Conservation (phyloP, 108 stramenopile species). For the Pseudonitzschia delicatissima region DNA sequence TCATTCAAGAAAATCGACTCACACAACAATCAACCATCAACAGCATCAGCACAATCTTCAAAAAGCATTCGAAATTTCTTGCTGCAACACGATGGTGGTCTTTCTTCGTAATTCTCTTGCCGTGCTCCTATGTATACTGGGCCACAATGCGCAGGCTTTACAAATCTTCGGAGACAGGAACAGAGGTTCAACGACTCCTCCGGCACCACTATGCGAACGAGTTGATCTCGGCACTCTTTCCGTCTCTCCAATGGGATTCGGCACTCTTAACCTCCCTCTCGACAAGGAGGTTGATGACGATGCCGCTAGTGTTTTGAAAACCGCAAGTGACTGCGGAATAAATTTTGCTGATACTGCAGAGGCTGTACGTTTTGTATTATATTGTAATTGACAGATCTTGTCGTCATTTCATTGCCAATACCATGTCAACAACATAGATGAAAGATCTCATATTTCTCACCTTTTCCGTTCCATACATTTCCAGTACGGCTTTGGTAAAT, state of each 20-base stretch:
- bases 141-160: neutral
- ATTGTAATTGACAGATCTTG: neutral
- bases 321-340: neutral
- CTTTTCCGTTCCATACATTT: too few relatives aligned
- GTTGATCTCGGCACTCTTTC: slow-evolving; percentile 10
- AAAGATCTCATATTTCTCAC: too few relatives aligned
- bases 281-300: slow-evolving; percentile 12
- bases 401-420: too few relatives aligned
- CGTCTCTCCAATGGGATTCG: slow-evolving; percentile 10
- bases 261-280: slow-evolving; percentile 2
- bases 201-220: slow-evolving; percentile 5
- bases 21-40: too few relatives aligned
- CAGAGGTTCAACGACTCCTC: neutral
- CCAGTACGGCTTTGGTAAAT: slow-evolving; percentile 8
- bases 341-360: slow-evolving; percentile 6
- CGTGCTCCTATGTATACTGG: neutral
- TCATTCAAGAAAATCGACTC: too few relatives aligned
- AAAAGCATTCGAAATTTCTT: neutral
- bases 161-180: neutral
- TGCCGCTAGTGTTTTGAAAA: neutral
- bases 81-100: neutral
- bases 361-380: slow-evolving; percentile 4
- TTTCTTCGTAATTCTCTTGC: neutral
- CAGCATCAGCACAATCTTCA: too few relatives aligned
- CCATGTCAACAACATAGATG: too few relatives aligned